A percentile compares a stretch with the other conserved stretches of the same genome.
Evolutionary conservation across 352 stramenopile species (phyloP).

Genomic region (Globisporangium nagaii): DNA sequence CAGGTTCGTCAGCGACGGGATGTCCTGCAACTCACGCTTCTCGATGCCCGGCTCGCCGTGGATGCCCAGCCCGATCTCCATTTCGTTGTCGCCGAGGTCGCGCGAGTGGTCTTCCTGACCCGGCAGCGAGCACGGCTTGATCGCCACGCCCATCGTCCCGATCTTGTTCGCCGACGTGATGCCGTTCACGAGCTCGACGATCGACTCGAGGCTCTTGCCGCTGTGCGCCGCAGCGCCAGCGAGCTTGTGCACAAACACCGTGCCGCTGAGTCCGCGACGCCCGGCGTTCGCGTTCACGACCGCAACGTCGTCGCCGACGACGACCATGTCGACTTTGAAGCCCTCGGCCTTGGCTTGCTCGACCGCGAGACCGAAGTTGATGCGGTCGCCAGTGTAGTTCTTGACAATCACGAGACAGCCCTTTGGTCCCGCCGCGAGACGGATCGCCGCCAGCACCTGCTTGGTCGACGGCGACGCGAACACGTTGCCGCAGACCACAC

Average conservation of each 20-base stretch:
- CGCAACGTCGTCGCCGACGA: conserved; percentile 94
- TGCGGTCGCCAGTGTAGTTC: conserved; percentile 98
- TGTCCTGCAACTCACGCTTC: conserved; percentile 50
- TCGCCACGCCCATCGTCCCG: conserved; percentile 93
- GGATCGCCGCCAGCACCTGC: conserved; percentile 95
- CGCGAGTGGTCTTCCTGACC: conserved; percentile 70
- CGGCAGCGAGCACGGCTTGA: conserved; percentile 93
- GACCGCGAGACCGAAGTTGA: conserved; percentile 98
- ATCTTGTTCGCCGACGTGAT: conserved; percentile 63
- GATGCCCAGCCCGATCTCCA: conserved; percentile 95
- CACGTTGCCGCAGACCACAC: conserved; percentile 94
- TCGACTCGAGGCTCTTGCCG: conserved; percentile 70
- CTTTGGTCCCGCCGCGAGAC: conserved; percentile 62
- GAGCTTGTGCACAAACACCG: conserved; percentile 96
- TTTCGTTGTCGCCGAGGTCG: conserved; percentile 51
- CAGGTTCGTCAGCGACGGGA: conserved; percentile 38
- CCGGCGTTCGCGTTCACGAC: conserved; percentile 93
- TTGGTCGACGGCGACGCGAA: conserved; percentile 94
- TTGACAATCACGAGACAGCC: conserved; percentile 97
- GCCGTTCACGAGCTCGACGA: conserved; percentile 59
- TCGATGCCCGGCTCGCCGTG: conserved; percentile 89
- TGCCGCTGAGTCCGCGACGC: conserved; percentile 95
- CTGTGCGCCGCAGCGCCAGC: conserved; percentile 86
- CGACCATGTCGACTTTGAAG: conserved; percentile 90
- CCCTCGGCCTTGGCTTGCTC: conserved; percentile 94